A percentile compares a stretch with the other conserved stretches of the same genome.
phyloP scores from a whole-genome alignment of 192 early-diverging fungal genomes.

The Gaertneriomyces sp. region DNA sequence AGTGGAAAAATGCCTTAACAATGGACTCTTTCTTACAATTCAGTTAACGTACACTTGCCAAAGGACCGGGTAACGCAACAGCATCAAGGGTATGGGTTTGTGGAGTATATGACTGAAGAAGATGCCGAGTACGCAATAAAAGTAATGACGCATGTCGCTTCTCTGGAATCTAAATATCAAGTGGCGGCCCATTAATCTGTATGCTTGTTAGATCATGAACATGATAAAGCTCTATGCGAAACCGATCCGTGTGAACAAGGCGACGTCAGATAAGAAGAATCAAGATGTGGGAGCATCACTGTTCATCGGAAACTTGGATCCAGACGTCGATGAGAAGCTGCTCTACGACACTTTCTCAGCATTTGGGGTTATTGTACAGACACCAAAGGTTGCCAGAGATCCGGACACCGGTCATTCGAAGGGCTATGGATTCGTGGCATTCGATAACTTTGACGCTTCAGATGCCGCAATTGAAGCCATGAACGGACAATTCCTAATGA shows the following conservation, averaged over 20 bases:
- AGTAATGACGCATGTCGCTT: conserved; percentile 11
- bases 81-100: conserved; percentile 94
- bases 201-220: conserved; percentile 71
- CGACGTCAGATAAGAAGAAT: conserved; percentile 75
- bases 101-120: conserved; percentile 87
- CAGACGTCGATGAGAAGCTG: conserved; percentile 83
- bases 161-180: background rate
- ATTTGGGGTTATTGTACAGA: conserved; percentile 87
- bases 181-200: background rate
- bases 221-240: conserved; percentile 94
- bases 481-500: conserved; percentile 95
- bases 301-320: conserved; percentile 95
- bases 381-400: conserved; percentile 84
- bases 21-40: background rate
- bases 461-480: conserved; percentile 98
- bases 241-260: conserved; percentile 93
- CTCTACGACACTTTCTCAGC: conserved; percentile 92
- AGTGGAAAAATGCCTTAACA: background rate
- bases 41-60: conserved; percentile 91
- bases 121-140: conserved; percentile 96
- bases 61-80: conserved; percentile 94
- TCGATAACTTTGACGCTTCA: conserved; percentile 89
- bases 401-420: conserved; percentile 78
- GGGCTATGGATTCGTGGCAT: conserved; percentile 91
- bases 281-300: conserved; percentile 94